phyloP scores from a whole-genome alignment of 2,329 filamentous ascomycete genomes.

The Colletotrichum musicola region DNA sequence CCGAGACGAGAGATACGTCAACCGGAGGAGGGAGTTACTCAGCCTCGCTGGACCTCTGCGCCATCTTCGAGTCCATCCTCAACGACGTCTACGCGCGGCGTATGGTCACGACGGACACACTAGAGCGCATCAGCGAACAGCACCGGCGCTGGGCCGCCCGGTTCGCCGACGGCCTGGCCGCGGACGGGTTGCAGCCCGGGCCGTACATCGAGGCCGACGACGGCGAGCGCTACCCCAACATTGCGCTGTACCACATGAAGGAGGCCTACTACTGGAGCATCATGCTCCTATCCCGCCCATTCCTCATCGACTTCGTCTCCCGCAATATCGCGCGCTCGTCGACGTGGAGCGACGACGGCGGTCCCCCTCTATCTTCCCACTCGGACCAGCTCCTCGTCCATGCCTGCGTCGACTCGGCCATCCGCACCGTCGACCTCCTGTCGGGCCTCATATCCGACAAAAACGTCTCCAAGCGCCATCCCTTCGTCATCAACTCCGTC shows the following conservation, averaged over 20 bases:
- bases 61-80: constrained; percentile 53
- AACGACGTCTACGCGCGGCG: constrained; percentile 51
- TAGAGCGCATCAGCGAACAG: constrained; percentile 45
- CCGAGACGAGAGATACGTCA: constrained; percentile 44
- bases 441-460: constrained; percentile 49
- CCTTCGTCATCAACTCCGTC: constrained; percentile 59
- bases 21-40: constrained; percentile 42
- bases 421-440: constrained; percentile 53
- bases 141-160: constrained; percentile 45
- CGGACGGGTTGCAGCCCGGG: constrained; percentile 39
- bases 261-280: constrained; percentile 54
- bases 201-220: constrained; percentile 36
- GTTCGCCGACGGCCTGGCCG: constrained; percentile 38
- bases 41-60: constrained; percentile 48
- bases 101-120: constrained; percentile 44
- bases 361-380: constrained; percentile 16
- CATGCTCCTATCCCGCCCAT: constrained; percentile 52
- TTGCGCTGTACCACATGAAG: constrained; percentile 49
- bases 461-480: constrained; percentile 56
- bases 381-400: constrained; percentile 45
- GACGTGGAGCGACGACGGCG: not conserved
- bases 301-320: constrained; percentile 48
- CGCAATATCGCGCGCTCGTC: constrained; percentile 27
- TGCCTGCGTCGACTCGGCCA: constrained; percentile 51
- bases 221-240: constrained; percentile 42